Percentiles rank a stretch among this genome's conserved stretches.
phyloP scores from a whole-genome alignment of 2,329 filamentous ascomycete genomes.

The Scleromitrula shiraiana region DNA sequence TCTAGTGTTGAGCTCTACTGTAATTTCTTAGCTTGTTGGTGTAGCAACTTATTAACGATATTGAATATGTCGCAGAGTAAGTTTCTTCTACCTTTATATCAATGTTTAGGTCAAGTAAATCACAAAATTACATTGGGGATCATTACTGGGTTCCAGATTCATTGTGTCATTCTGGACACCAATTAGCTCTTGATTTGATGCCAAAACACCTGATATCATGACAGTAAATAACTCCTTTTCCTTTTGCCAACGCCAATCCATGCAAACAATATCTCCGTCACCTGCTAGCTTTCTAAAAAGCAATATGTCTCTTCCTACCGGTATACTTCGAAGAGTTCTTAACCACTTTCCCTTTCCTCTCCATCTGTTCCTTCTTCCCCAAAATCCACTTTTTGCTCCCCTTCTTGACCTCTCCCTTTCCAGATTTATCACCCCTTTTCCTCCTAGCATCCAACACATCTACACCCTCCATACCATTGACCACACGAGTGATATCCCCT shows the following conservation, averaged over 20 bases:
- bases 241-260: slow-evolving; percentile 23
- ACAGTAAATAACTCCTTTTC: slow-evolving; percentile 15
- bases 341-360: slow-evolving; percentile 88
- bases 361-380: slow-evolving; percentile 87
- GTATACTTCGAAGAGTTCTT: slow-evolving; percentile 92
- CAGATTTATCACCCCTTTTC: slow-evolving; percentile 39
- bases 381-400: slow-evolving; percentile 79
- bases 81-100: no score
- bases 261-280: slow-evolving; percentile 12
- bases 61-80: no score
- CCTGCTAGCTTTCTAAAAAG: slow-evolving; percentile 53
- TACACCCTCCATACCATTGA: slow-evolving; percentile 81
- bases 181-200: not conserved
- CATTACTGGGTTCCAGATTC: no score
- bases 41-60: no score
- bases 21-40: no score
- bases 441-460: slow-evolving; percentile 67
- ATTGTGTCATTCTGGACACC: no score
- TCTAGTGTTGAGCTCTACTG: no score
- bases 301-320: slow-evolving; percentile 72
- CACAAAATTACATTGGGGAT: no score
- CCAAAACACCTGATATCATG: slow-evolving; percentile 7
- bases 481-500: slow-evolving; percentile 81
- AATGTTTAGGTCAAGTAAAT: no score
- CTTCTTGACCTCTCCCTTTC: slow-evolving; percentile 57